These are phyloP conservation scores for Penicillium sp. DNA, from an alignment of 2,329 filamentous ascomycete species.

Conservation along the genomic window DNA sequence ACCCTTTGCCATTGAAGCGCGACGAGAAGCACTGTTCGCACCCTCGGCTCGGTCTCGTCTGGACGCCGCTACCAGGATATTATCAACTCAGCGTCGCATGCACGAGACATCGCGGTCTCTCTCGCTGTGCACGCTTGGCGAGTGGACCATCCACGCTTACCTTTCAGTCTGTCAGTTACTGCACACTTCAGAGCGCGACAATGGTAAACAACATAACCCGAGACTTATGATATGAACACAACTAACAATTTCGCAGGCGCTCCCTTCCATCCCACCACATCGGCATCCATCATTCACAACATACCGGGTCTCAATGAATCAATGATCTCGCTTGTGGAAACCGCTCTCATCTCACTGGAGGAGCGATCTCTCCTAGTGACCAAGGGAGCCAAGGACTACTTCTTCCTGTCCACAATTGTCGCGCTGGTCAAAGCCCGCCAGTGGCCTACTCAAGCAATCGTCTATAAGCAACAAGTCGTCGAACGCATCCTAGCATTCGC, in stretches of 20 bases:
- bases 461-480: constrained; percentile 39
- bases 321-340: constrained; percentile 36
- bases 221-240: background rate
- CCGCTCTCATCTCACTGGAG: constrained; percentile 33
- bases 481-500: constrained; percentile 39
- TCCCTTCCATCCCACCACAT: constrained; percentile 6
- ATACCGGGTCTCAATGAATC: constrained; percentile 37
- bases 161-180: constrained; percentile 42
- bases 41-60: constrained; percentile 39
- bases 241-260: constrained; percentile 1
- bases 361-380: constrained; percentile 33
- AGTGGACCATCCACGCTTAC: constrained; percentile 41
- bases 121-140: constrained; percentile 38
- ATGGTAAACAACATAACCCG: constrained; percentile 21
- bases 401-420: constrained; percentile 40
- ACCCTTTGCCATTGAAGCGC: constrained; percentile 40
- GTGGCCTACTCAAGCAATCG: constrained; percentile 34
- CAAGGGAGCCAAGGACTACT: constrained; percentile 44
- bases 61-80: constrained; percentile 40
- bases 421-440: constrained; percentile 37
- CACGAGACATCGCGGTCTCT: constrained; percentile 35
- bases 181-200: constrained; percentile 26
- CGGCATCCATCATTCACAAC: constrained; percentile 24
- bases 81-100: constrained; percentile 39
- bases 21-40: constrained; percentile 34